Base-by-base conservation (phyloP, 176 grass and related monocot genomes). In the Poa pratensis region DNA sequence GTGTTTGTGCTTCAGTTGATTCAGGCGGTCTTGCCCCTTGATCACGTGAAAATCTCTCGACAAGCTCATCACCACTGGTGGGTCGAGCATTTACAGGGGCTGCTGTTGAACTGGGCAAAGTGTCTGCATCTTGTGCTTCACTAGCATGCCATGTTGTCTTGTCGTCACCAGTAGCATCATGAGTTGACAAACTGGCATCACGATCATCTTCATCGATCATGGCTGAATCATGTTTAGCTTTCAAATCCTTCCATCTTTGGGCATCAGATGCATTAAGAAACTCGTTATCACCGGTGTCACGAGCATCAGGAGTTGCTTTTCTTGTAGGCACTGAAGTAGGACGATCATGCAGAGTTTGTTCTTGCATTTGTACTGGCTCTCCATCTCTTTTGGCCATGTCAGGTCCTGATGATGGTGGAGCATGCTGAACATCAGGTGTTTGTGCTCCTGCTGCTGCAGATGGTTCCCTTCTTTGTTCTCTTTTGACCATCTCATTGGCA, bases 351-450 rank as follows among this genome's bases (percentile, higher is more conserved):
- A 28, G 52, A 58, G 53, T 54, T 57, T 50, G 70, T 87, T 37
- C 46, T 46, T 87, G 85, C 30, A 75, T 87, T 81, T 75, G 69
- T 55, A 75, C 80, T 22, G 69, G 69, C 42, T 42, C 17, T 42
- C 69, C 57, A 35, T 51, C 30, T n/a, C 46, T 75, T 45, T 67
- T 70, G 48, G 12, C 9, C 65, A 6, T 69, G 37, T 53, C 61
- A 69, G 37, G 50, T 82, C 43, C 72, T 59, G 24, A 32, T 37
- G 86, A 68, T 13, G 78, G 10, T 14, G 27, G 59, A 77, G 72
- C 37, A 49, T 7, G 23, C 45, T 48, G 50, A 77, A 77, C 79
- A 82, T 54, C 79, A 49, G 79, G 55, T 20, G 72, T 18, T 48
- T 87, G 61, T 60, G 45, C 18, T 73, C 23, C 81, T 27, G 72